Percentiles rank a stretch among this genome's conserved stretches.
Evolutionary conservation across 2,329 filamentous ascomycete species (phyloP).

Genomic region (Ilyonectria destructans): DNA sequence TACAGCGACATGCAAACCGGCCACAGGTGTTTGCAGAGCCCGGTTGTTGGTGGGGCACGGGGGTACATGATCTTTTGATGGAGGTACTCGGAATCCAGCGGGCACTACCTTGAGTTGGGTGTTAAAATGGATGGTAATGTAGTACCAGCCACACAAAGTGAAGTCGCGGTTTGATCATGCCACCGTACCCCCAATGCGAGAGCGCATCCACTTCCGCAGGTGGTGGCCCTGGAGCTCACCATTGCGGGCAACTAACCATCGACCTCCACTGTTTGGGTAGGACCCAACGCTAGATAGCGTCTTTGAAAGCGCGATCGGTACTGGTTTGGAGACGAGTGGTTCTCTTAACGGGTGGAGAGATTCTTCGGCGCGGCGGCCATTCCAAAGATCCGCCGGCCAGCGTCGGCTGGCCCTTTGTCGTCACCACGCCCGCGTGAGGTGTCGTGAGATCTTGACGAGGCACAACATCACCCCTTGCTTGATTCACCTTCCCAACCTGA

Average conservation of each 20-base stretch:
- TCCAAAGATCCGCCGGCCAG: slow-evolving; percentile 47
- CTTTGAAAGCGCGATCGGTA: background rate
- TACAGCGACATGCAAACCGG: background rate
- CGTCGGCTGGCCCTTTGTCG: slow-evolving; percentile 28
- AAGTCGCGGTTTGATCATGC: background rate
- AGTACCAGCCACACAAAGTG: background rate
- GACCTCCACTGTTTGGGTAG: background rate
- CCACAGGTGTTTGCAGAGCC: background rate
- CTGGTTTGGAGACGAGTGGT: background rate
- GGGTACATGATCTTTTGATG: background rate
- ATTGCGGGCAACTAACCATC: background rate
- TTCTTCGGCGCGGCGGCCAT: slow-evolving; percentile 44
- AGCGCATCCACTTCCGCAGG: background rate
- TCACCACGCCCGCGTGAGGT: slow-evolving; percentile 19
- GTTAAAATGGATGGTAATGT: background rate
- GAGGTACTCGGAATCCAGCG: background rate
- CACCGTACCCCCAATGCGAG: background rate
- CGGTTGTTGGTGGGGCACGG: background rate
- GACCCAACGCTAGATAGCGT: slow-evolving; percentile 11
- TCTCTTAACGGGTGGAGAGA: slow-evolving; percentile 11
- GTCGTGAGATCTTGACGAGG: slow-evolving; percentile 20
- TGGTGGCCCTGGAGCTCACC: slow-evolving; percentile 3
- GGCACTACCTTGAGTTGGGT: background rate
- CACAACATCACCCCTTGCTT: slow-evolving; percentile 6
- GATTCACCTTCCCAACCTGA: slow-evolving; percentile 2